Evolutionary conservation across 2,329 filamentous ascomycete genomes (phyloP).

Genomic region (Nemania diffusa): DNA sequence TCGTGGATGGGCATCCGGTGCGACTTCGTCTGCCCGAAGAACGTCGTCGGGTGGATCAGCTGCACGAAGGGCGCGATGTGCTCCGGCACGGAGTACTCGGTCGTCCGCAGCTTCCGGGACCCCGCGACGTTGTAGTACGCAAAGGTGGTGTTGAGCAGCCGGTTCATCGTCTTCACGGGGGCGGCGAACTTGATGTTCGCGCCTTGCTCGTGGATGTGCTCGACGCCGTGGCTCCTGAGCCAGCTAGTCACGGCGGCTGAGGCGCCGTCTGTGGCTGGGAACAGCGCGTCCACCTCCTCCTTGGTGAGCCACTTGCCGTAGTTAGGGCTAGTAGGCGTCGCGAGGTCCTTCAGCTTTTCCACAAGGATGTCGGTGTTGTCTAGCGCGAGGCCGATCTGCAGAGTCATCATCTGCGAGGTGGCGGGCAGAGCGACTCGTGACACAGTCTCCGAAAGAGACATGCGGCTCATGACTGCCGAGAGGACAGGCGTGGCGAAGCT

Average conservation of each 20-base stretch:
- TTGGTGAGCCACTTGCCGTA: conserved; percentile 43
- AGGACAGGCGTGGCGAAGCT: conserved; percentile 12
- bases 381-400: conserved; percentile 44
- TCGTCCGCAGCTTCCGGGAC: conserved; percentile 47
- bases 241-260: conserved; percentile 40
- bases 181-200: conserved; percentile 45
- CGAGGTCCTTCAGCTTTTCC: conserved; percentile 40
- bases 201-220: conserved; percentile 33
- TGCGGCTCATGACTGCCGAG: conserved; percentile 34
- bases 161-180: conserved; percentile 44
- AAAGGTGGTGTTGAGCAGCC: conserved; percentile 46
- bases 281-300: conserved; percentile 40
- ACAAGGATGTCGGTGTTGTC: conserved; percentile 43
- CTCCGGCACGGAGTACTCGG: conserved; percentile 41
- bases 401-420: conserved; percentile 32
- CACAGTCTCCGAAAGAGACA: conserved; percentile 17
- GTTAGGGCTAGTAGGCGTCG: conserved; percentile 39
- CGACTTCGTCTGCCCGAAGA: conserved; percentile 50
- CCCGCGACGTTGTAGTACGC: conserved; percentile 48
- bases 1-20: conserved; percentile 15
- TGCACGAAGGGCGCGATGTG: conserved; percentile 51
- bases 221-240: conserved; percentile 39
- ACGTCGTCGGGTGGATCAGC: conserved; percentile 56
- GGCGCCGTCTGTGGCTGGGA: conserved; percentile 38
- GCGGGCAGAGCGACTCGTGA: conserved; percentile 18